Percentiles rank a stretch among this genome's conserved stretches.
Conservation (phyloP, 2,329 filamentous ascomycete genomes). For the Coniella vitis region DNA sequence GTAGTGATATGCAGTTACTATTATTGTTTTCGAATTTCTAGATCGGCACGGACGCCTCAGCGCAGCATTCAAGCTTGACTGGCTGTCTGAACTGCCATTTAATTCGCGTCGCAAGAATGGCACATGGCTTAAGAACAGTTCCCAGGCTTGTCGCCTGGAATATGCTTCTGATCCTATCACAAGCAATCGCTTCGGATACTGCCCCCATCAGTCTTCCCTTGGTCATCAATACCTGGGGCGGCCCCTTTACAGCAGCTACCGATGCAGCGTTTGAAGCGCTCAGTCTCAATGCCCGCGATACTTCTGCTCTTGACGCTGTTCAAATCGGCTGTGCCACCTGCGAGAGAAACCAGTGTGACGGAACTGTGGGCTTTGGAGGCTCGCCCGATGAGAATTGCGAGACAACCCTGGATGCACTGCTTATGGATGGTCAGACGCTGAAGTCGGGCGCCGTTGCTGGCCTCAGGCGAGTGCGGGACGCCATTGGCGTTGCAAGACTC, state of each 20-base stretch:
- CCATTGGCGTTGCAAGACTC: conserved; percentile 41
- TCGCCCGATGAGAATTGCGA: conserved; percentile 50
- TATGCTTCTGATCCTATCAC: background rate
- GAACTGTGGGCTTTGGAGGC: conserved; percentile 47
- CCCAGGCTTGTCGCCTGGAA: conserved; percentile 9
- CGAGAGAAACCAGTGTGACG: conserved; percentile 46
- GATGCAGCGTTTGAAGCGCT: conserved; percentile 41
- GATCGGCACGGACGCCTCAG: no score
- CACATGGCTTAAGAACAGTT: conserved; percentile 14
- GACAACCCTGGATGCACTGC: conserved; percentile 52
- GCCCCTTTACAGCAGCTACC: conserved; percentile 44
- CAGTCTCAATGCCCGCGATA: conserved; percentile 11
- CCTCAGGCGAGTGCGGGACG: conserved; percentile 40
- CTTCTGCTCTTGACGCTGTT: conserved; percentile 41
- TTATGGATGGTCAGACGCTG: conserved; percentile 50
- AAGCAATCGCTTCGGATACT: background rate
- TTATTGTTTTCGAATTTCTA: no score
- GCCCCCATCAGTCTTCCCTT: conserved; percentile 37
- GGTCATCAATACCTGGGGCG: conserved; percentile 50
- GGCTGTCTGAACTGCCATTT: no score
- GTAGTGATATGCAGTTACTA: no score
- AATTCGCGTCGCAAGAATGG: no score
- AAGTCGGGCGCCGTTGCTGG: conserved; percentile 47
- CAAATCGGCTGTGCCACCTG: conserved; percentile 45
- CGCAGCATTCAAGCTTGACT: no score